Conservation (phyloP, 2,329 filamentous ascomycete genomes). For the Aspergillus texensis region DNA sequence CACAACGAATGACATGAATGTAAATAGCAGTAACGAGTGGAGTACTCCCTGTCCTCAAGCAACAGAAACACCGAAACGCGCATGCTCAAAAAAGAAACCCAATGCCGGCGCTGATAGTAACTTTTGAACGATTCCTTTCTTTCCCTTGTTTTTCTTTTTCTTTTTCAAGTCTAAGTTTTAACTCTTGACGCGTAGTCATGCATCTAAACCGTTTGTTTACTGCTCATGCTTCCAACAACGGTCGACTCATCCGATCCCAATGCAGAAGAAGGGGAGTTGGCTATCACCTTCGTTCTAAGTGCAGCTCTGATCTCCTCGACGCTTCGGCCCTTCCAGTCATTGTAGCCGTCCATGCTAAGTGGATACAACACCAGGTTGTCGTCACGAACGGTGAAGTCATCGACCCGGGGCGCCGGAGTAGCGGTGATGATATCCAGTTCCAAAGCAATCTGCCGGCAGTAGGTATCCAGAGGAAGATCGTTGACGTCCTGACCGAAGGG, state of each 20-base stretch:
- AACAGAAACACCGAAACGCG: conserved; percentile 31
- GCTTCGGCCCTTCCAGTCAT: conserved; percentile 52
- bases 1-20: conserved; percentile 2
- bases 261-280: conserved; percentile 20
- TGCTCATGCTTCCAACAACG: conserved; percentile 21
- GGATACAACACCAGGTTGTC: conserved; percentile 43
- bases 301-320: conserved; percentile 51
- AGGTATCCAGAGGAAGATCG: conserved; percentile 74
- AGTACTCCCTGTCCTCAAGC: conserved; percentile 11
- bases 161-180: not conserved
- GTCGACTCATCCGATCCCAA: conserved; percentile 27
- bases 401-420: conserved; percentile 53
- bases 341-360: conserved; percentile 49
- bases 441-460: conserved; percentile 71
- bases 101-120: conserved; percentile 18
- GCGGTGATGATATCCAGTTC: conserved; percentile 76
- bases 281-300: conserved; percentile 40
- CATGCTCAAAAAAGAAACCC: conserved; percentile 22
- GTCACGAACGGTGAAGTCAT: conserved; percentile 50
- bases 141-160: conserved; percentile 16
- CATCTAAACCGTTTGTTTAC: conserved; percentile 25
- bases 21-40: conserved; percentile 9
- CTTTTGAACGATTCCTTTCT: conserved; percentile 3
- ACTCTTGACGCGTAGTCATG: not conserved
- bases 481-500: conserved; percentile 84